Evolutionary conservation across 2,329 filamentous ascomycete species (phyloP).

Genomic region (Trichoderma koningiopsis): DNA sequence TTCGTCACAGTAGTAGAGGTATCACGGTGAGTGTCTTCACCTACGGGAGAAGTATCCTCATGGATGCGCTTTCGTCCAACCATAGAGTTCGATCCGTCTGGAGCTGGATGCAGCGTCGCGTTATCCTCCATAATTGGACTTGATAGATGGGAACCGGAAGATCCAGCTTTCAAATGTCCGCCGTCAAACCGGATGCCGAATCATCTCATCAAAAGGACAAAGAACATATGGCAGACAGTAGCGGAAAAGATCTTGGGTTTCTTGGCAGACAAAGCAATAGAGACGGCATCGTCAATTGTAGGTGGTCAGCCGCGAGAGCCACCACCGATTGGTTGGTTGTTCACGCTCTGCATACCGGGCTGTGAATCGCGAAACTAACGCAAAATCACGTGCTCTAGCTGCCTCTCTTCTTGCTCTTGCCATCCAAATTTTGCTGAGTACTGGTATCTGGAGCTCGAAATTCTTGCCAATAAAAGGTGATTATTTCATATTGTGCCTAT

Average conservation of each 20-base stretch:
- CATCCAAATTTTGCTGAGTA: neutral
- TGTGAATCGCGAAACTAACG: slow-evolving; percentile 38
- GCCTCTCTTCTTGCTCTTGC: neutral
- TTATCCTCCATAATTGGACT: neutral
- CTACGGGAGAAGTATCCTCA: neutral
- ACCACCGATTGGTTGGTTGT: neutral
- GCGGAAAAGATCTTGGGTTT: too few relatives aligned
- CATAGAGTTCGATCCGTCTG: neutral
- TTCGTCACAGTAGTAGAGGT: neutral
- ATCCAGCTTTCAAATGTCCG: neutral
- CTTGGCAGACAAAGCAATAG: neutral
- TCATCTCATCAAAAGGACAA: neutral
- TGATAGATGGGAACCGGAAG: neutral
- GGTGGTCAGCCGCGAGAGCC: neutral
- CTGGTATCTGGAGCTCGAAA: neutral
- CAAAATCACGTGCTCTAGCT: slow-evolving; percentile 41
- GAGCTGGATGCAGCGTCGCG: neutral
- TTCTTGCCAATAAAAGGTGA: neutral
- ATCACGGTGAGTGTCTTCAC: neutral
- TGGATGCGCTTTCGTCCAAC: neutral
- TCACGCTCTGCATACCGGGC: neutral
- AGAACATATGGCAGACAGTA: neutral
- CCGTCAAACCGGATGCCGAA: neutral
- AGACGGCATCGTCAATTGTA: neutral
- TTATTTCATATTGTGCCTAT: neutral